Conservation (phyloP, 2,329 filamentous ascomycete species). For the Neonectria neomacrospora region DNA sequence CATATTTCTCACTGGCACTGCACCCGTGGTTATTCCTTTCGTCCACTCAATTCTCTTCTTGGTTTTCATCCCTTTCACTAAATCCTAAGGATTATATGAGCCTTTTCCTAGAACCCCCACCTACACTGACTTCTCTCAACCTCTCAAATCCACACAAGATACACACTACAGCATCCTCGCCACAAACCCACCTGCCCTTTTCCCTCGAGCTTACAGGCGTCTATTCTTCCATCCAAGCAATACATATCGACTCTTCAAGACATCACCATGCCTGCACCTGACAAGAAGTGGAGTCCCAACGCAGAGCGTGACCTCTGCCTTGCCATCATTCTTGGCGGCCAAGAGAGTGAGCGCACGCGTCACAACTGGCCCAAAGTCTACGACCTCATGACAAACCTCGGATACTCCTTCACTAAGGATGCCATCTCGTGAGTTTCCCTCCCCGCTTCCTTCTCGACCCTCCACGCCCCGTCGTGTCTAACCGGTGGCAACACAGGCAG, state of each 20-base stretch:
- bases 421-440: conserved; percentile 50
- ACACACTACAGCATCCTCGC: background rate
- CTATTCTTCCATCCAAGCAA: background rate
- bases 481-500: conserved; percentile 45
- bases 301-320: conserved; percentile 55
- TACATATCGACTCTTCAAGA: conserved; percentile 1
- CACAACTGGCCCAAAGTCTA: conserved; percentile 51
- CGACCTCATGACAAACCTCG: conserved; percentile 47
- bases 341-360: conserved; percentile 40
- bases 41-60: no score
- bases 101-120: background rate
- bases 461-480: background rate
- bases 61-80: background rate
- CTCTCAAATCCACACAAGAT: background rate
- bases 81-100: background rate
- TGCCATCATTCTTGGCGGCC: conserved; percentile 47
- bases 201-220: background rate
- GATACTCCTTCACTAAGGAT: conserved; percentile 52
- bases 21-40: background rate
- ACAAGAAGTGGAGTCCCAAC: conserved; percentile 52
- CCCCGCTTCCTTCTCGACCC: background rate
- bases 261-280: conserved; percentile 40
- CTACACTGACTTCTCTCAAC: background rate
- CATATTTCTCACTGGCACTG: background rate
- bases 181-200: background rate